Percentiles rank a stretch among this genome's conserved stretches.
These are phyloP conservation scores for Coemansia sp. DNA, from an alignment of 192 early-diverging fungal genomes.

Conservation along the genomic window DNA sequence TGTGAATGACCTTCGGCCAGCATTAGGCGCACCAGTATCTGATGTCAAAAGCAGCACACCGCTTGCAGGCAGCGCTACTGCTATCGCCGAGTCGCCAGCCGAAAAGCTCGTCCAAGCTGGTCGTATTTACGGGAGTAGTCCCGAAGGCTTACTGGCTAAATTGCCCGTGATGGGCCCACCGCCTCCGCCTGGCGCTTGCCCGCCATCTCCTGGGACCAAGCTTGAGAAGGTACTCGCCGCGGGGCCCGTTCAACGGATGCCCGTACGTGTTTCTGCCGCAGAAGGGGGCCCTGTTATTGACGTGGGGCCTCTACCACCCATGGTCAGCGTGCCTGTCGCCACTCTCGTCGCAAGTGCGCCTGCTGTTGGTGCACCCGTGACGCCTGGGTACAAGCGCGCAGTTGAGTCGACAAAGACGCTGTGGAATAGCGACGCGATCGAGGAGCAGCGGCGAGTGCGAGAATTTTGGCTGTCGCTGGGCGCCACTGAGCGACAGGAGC, in stretches of 20 bases:
- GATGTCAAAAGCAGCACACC: background rate
- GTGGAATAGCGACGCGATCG: slow-evolving; percentile 28
- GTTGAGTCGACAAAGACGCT: background rate
- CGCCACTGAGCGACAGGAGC: slow-evolving; percentile 26
- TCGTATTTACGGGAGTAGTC: background rate
- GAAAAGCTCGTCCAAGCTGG: background rate
- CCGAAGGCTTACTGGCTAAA: background rate
- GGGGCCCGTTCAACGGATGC: background rate
- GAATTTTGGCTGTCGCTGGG: slow-evolving; percentile 40
- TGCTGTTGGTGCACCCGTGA: background rate
- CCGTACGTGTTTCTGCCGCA: background rate
- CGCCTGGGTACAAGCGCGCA: background rate
- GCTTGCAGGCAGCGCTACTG: background rate
- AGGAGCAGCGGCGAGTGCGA: slow-evolving; percentile 39
- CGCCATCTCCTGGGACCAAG: background rate
- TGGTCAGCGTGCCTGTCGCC: background rate
- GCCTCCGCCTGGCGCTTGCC: background rate
- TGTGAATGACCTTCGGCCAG: background rate
- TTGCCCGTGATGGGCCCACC: background rate
- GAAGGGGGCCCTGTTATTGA: background rate
- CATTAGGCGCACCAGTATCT: background rate
- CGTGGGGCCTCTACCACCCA: background rate
- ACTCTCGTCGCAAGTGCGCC: background rate
- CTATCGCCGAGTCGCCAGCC: background rate
- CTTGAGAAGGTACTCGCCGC: background rate